A percentile compares a stretch with the other conserved stretches of the same genome.
These are phyloP conservation scores for Alternaria metachromatica DNA, from an alignment of 2,329 filamentous ascomycete genomes.

Conservation along the genomic window DNA sequence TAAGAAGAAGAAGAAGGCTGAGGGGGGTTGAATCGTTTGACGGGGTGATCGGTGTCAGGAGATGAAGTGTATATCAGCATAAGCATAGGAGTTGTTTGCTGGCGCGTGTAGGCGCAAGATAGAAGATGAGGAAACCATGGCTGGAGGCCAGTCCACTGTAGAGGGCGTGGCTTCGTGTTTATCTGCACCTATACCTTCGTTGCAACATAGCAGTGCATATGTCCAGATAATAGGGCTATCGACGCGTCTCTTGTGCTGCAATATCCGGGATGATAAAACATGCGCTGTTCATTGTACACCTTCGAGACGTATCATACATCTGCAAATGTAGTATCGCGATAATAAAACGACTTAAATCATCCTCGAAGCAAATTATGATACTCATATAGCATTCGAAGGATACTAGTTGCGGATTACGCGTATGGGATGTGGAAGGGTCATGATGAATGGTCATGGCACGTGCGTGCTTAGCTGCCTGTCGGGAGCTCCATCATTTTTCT, in stretches of 20 bases:
- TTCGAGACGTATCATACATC: background rate
- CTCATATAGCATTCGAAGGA: background rate
- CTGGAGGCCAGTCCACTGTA: background rate
- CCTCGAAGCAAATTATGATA: background rate
- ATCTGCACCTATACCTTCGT: background rate
- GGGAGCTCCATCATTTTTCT: constrained; percentile 20
- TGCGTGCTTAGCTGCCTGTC: constrained; percentile 12
- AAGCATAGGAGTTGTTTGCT: background rate
- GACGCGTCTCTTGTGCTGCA: background rate
- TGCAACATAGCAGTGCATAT: background rate
- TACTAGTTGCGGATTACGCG: background rate
- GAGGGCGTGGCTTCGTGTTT: background rate
- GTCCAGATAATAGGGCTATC: background rate
- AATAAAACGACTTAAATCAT: background rate
- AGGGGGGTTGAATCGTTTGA: constrained; percentile 18
- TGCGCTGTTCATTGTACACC: background rate
- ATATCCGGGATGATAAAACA: background rate
- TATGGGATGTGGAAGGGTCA: background rate
- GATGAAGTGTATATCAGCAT: background rate
- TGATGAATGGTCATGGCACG: constrained; percentile 7
- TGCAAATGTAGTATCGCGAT: too few relatives aligned
- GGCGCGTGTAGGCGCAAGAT: background rate
- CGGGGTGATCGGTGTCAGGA: too few relatives aligned
- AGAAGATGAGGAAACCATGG: background rate
- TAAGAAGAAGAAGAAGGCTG: constrained; percentile 81